A percentile compares a stretch with the other conserved stretches of the same genome.
Conservation (phyloP, 2,329 filamentous ascomycete species). For the Fusarium sp. region DNA sequence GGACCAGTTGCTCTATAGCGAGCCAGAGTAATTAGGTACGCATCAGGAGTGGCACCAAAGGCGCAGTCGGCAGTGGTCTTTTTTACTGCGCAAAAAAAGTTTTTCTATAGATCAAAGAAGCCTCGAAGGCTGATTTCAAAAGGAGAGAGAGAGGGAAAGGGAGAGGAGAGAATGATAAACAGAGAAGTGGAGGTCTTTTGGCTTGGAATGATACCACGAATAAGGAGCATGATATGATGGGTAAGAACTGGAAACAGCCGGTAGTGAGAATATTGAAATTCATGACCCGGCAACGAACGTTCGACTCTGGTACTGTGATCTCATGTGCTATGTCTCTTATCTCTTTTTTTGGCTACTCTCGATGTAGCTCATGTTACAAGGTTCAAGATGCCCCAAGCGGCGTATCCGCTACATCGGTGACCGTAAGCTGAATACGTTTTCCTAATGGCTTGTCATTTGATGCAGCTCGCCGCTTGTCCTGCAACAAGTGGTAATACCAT, state of each 20-base stretch:
- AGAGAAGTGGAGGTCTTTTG: slow-evolving; percentile 25
- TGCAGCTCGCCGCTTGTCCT: slow-evolving; percentile 17
- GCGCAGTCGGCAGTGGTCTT: slow-evolving; percentile 17
- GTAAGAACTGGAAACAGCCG: slow-evolving; percentile 15
- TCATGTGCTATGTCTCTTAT: background rate
- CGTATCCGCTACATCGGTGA: background rate
- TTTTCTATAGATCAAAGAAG: slow-evolving; percentile 35
- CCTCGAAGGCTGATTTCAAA: slow-evolving; percentile 39
- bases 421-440: background rate
- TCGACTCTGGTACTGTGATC: background rate
- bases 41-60: slow-evolving; percentile 10
- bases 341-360: background rate
- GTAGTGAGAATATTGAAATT: slow-evolving; percentile 28
- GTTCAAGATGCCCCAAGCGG: background rate
- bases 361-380: background rate
- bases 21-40: slow-evolving; percentile 16
- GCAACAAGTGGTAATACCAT: slow-evolving; percentile 14
- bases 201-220: slow-evolving; percentile 49
- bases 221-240: slow-evolving; percentile 44
- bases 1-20: slow-evolving; percentile 25
- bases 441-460: slow-evolving; percentile 8
- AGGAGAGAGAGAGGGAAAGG: background rate
- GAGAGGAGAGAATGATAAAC: background rate
- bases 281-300: slow-evolving; percentile 6
- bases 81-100: slow-evolving; percentile 11